phyloP scores from a whole-genome alignment of 139 green algal genomes.

The Micractinium conductrix region DNA sequence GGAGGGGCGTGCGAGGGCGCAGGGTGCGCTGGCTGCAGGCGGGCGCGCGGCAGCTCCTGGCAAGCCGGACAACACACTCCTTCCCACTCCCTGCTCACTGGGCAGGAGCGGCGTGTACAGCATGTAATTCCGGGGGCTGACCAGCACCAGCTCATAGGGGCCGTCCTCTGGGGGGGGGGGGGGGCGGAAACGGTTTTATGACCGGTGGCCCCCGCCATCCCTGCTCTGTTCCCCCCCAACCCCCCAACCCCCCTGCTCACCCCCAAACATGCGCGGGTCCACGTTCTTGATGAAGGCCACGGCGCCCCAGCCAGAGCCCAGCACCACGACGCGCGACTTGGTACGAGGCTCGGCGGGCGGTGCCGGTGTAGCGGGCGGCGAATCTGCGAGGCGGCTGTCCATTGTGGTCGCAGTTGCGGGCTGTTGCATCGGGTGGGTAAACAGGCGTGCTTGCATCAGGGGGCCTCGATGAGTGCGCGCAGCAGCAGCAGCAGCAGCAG shows the following conservation, averaged over 20 bases:
- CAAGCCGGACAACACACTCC: no score
- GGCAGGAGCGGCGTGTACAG: constrained; percentile 57
- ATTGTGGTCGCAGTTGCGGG: no score
- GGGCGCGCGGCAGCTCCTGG: no score
- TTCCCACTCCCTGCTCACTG: constrained; percentile 5
- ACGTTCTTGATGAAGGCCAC: constrained; percentile 68
- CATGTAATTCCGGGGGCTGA: constrained; percentile 48
- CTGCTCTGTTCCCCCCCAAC: background rate
- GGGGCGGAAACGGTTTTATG: background rate
- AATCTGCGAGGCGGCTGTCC: no score
- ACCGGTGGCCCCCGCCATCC: background rate
- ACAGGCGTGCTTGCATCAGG: no score
- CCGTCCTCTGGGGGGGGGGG: background rate
- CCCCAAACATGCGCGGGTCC: constrained; percentile 1
- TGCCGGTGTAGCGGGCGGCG: no score
- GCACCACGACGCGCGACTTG: constrained; percentile 74
- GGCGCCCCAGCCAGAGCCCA: constrained; percentile 91
- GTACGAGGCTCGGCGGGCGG: no score
- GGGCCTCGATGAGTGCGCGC: no score
- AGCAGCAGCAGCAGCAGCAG: no score
- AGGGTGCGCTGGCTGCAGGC: no score
- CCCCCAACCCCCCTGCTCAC: background rate
- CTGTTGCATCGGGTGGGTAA: no score
- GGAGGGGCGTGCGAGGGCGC: no score
- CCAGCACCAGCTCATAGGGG: constrained; percentile 20